Evolutionary conservation across 352 stramenopile species (phyloP), one percentile per base, ranked within the genome.

Genomic region (Pythium brassicae): DNA sequence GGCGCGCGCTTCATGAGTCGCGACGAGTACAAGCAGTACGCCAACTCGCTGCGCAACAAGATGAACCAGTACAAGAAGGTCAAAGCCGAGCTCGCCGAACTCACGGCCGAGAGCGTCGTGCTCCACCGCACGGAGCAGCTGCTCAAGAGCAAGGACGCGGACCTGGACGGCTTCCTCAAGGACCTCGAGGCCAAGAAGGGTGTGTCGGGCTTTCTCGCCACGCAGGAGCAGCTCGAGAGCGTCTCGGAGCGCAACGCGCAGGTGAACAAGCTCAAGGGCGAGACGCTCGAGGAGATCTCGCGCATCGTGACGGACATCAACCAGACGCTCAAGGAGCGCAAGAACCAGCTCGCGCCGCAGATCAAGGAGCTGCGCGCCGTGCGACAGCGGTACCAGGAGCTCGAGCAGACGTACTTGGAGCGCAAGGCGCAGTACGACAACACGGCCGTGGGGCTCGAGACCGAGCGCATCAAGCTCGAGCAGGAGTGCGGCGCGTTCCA

Each of bases 271-370:
- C 61, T 92, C 35, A 98, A 98, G 60, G 86, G 84, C 11, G 77
- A 96, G 65, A 98, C 88, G 27, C 78, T 98, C 17, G 91, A 98
- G 59, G 94, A 98, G 57, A 97, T 98, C 50, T 97, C 87, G 40
- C 73, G 71, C 22, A 82, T 97, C 34, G 91, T 98, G 15, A 87
- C 89, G 9, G 79, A 96, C 48, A 97, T 98, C 50, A 96, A 94
- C 64, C 69, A 96, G 56, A 86, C 89, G 37, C 72, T 97, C 26
- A 95, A 89, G 40, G 88, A 95, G 49, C 78, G 94, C 22, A 97
- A 97, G 62, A 92, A 86, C 50, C 92, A 97, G 47, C 68, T 98
- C 27, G 87, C 91, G 22, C 94, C 92, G 51, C 86, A 97, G 65
- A 96, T 98, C 61, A 92, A 94, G 54, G 77, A 97, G 59, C 76